Evolutionary conservation across 2,329 filamentous ascomycete species (phyloP).

Genomic region (Emydomyces testavorans): DNA sequence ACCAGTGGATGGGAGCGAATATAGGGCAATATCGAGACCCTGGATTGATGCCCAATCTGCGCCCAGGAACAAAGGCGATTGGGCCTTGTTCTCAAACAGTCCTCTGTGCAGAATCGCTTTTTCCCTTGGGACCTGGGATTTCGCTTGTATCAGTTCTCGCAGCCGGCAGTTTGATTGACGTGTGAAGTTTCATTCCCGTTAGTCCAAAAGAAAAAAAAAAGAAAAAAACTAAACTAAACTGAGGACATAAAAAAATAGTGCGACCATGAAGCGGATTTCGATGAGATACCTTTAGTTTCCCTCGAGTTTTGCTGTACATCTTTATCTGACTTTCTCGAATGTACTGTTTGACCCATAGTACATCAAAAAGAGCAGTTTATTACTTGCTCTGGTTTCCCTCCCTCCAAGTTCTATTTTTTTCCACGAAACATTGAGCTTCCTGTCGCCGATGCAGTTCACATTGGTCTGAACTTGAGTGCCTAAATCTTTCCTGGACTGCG

Average conservation of each 20-base stretch:
- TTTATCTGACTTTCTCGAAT: conserved; percentile 14
- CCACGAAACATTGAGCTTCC: background rate
- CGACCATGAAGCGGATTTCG: conserved; percentile 11
- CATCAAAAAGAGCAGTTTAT: conserved; percentile 5
- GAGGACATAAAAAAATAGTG: no score
- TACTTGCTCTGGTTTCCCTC: conserved; percentile 11
- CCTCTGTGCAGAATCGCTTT: conserved; percentile 8
- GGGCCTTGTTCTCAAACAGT: conserved; percentile 7
- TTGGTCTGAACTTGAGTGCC: conserved; percentile 9
- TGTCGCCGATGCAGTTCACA: conserved; percentile 6
- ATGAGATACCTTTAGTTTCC: conserved; percentile 8
- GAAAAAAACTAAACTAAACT: no score
- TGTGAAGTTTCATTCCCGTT: conserved; percentile 7
- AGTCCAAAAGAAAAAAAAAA: background rate
- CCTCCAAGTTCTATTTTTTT: conserved; percentile 1
- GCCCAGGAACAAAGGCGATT: conserved; percentile 13
- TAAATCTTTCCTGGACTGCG: conserved; percentile 8
- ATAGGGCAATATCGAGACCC: conserved; percentile 5
- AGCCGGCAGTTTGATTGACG: conserved; percentile 9
- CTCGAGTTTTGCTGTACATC: background rate
- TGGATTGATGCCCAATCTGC: conserved; percentile 16
- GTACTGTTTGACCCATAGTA: conserved; percentile 8
- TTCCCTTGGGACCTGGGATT: background rate
- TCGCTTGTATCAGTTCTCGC: conserved; percentile 7
- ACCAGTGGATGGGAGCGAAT: conserved; percentile 10